These are phyloP conservation scores for Solanum chilense DNA, from an alignment of 257 asterid genomes.

Conservation along the genomic window DNA sequence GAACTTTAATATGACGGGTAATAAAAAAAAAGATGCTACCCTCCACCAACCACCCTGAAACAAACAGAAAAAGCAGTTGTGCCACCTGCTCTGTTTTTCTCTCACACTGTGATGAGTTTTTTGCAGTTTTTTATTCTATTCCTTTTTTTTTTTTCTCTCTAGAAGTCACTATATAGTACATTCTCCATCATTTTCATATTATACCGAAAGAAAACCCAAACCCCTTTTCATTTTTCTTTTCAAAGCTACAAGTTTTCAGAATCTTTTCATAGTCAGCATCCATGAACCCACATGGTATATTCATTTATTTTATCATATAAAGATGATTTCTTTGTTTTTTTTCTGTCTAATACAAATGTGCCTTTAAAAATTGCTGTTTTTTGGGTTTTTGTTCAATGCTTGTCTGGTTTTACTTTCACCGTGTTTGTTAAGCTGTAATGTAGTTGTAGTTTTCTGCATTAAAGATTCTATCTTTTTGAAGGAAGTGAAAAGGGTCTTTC, in stretches of 20 bases:
- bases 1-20: too few relatives aligned
- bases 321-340: neutral
- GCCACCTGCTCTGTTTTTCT: neutral
- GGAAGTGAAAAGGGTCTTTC: neutral
- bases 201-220: neutral
- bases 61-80: neutral
- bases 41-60: neutral
- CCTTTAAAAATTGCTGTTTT: neutral
- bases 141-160: neutral
- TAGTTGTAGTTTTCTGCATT: neutral
- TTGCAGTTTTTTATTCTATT: neutral
- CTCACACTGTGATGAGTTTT: neutral
- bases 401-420: neutral
- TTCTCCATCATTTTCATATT: neutral
- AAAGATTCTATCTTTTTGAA: neutral
- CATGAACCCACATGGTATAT: neutral
- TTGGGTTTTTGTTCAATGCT: neutral
- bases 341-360: neutral
- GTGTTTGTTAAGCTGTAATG: neutral
- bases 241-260: neutral
- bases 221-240: neutral
- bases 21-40: neutral
- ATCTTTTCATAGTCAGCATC: neutral
- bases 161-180: neutral
- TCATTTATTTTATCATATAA: neutral